These are phyloP conservation scores for Ceratobasidium papillatum DNA, from an alignment of 1,284 basidiomycete genomes.

Conservation along the genomic window DNA sequence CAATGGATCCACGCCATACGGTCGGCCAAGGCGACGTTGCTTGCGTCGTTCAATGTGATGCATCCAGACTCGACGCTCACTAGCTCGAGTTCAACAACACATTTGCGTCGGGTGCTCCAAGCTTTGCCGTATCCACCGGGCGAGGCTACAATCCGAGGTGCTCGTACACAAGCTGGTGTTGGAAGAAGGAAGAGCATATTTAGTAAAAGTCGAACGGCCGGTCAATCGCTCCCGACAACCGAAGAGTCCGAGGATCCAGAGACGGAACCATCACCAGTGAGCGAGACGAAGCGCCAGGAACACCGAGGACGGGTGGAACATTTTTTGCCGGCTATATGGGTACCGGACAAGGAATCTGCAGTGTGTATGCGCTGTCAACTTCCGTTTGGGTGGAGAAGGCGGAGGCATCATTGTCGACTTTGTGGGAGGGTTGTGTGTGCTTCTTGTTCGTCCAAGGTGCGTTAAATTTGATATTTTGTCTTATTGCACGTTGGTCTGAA, in stretches of 20 bases:
- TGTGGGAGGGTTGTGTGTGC: constrained; percentile 90
- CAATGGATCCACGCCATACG: constrained; percentile 77
- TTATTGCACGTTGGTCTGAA: not conserved
- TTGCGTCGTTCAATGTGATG: constrained; percentile 66
- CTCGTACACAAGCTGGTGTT: constrained; percentile 43
- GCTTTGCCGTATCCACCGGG: constrained; percentile 72
- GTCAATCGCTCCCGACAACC: not conserved
- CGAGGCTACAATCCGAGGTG: constrained; percentile 50
- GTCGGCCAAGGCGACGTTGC: constrained; percentile 73
- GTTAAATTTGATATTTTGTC: not conserved
- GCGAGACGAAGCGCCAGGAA: constrained; percentile 36
- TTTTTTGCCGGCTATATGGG: constrained; percentile 92
- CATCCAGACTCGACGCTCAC: constrained; percentile 82
- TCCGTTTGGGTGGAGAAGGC: constrained; percentile 79
- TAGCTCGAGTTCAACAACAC: constrained; percentile 74
- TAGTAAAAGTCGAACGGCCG: constrained; percentile 49
- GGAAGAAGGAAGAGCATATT: constrained; percentile 47
- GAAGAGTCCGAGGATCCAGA: constrained; percentile 22
- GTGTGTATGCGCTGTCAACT: constrained; percentile 85
- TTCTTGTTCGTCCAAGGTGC: constrained; percentile 75
- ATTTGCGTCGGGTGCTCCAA: constrained; percentile 73
- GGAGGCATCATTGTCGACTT: constrained; percentile 89
- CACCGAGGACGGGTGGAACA: constrained; percentile 73
- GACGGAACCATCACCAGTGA: not conserved
- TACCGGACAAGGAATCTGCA: constrained; percentile 83